Conservation (phyloP, 2,329 filamentous ascomycete genomes). For the Lasiodiplodia citricola region DNA sequence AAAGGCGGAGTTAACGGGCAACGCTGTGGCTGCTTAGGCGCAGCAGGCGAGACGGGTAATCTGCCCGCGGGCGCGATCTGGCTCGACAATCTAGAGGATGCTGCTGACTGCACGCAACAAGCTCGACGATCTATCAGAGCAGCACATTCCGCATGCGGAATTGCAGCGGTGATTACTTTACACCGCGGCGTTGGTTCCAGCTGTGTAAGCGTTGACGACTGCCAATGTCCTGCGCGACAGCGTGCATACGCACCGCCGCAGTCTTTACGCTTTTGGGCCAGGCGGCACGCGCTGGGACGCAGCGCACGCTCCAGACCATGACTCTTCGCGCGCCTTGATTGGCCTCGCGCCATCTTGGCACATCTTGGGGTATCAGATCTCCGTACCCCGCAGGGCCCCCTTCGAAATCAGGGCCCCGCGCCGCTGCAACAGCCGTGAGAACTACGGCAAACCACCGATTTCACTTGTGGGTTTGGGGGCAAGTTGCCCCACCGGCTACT, state of each 20-base stretch:
- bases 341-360: background rate
- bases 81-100: background rate
- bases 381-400: conserved; percentile 15
- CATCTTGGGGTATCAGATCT: conserved; percentile 19
- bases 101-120: background rate
- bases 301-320: background rate
- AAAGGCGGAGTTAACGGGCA: background rate
- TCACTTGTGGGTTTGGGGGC: background rate
- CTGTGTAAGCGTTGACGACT: conserved; percentile 3
- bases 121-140: background rate
- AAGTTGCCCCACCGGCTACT: conserved; percentile 8
- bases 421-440: conserved; percentile 6
- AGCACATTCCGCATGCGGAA: conserved; percentile 18
- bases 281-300: background rate
- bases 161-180: conserved; percentile 3
- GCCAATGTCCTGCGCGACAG: conserved; percentile 1
- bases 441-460: background rate
- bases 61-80: background rate
- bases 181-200: background rate
- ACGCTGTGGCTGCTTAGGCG: background rate
- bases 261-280: conserved; percentile 1
- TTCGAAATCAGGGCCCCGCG: conserved; percentile 8
- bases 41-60: background rate
- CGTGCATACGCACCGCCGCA: background rate
- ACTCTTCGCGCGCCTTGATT: background rate